Base-by-base conservation (phyloP, 2,329 filamentous ascomycete genomes). In the Neofusicoccum cordaticola region DNA sequence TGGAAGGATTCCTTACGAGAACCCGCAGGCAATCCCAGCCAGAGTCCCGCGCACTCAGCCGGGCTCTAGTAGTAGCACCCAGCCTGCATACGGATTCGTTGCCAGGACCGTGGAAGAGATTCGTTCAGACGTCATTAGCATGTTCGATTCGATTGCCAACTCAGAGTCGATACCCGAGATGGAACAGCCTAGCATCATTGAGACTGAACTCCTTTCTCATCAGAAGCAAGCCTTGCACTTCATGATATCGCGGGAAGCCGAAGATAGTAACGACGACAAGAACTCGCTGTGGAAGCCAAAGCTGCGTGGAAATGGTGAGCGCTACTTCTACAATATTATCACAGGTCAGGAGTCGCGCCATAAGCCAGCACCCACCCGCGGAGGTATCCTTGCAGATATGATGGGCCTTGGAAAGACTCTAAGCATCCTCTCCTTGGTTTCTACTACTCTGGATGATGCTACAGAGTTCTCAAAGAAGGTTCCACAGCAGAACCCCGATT, bases 211-310 rank as follows among this genome's bases (percentile, higher is more conserved):
- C 17, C 86, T 97, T 47, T 84, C 85, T 65, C 94, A 98, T 77
- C 94, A 98, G 75, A 95, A 92, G 75, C 93, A 97, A 77, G 94
- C 90, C 0, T 83, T 98, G 0, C 87, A 88, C 74, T 98, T 97
- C 74, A 92, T 98, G 89, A 87, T 83, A 9, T 85, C 86, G 19
- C 90, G 91, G 67, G 94, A 98, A 77, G 85, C 86, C 56, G 84
- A 86, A 0, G 82, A 85, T 12, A 81, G 82, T n/a, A 84, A 84
- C 19, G 80, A 81, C 0, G 83, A 84, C 15, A 86, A 88, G 67
- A 88, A 88, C 60, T 90, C 91, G 0, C 86, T 97, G 42, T 98
- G 93, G 93, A 88, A 90, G 70, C 77, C 85, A 22, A 85, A 86
- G 63, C 78, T 82, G 45, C 80, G 80, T 58, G 79, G 80, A 3